Conservation (phyloP, 75 land plant genomes). For the Cunninghamia lanceolata region DNA sequence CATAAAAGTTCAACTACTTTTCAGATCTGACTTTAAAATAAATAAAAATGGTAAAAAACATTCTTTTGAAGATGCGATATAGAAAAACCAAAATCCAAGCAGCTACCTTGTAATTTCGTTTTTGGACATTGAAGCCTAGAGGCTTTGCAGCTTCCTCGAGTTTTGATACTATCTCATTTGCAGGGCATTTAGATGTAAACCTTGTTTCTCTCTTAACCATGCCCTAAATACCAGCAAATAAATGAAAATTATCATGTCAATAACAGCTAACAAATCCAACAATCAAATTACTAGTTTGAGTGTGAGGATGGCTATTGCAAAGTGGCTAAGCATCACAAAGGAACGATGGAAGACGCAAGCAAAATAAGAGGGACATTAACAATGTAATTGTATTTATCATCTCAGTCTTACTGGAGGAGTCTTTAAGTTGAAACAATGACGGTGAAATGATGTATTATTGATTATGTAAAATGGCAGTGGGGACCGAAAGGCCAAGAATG, state of each 20-base stretch:
- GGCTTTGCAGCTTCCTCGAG: constrained; percentile 85
- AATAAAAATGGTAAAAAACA: neutral
- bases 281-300: neutral
- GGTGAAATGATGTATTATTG: neutral
- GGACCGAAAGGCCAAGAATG: neutral
- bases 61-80: neutral
- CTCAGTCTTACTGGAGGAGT: neutral
- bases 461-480: neutral
- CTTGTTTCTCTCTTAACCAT: constrained; percentile 63
- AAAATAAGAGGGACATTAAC: neutral
- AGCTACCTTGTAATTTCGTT: constrained; percentile 61
- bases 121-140: constrained; percentile 70
- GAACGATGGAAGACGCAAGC: neutral
- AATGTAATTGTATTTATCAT: neutral
- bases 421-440: neutral
- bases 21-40: too few species aligned
- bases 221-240: neutral
- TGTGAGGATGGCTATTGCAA: neutral
- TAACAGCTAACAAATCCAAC: constrained; percentile 3
- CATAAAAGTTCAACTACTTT: constrained; percentile 1
- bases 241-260: neutral
- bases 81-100: neutral
- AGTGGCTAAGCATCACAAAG: neutral
- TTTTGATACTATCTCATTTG: constrained; percentile 65
- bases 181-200: constrained; percentile 67